These are phyloP conservation scores for Pneumocystis jirovecii DNA, from an alignment of 1,139 yeast species.

Conservation along the genomic window DNA sequence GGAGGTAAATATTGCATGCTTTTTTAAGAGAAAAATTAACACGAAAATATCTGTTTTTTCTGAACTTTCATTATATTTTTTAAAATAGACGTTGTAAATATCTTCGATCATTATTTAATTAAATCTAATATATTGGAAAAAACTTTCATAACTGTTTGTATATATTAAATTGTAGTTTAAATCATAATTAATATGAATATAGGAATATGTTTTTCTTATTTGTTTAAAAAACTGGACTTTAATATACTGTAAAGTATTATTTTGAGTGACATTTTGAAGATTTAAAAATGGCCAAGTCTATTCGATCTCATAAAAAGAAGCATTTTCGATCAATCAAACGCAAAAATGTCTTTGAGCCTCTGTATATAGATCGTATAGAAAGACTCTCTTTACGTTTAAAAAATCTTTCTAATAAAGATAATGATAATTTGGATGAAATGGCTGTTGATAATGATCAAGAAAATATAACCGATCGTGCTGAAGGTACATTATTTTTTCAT, in stretches of 20 bases:
- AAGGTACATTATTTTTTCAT: background rate
- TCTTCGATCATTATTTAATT: background rate
- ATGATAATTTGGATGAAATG: background rate
- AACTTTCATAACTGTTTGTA: background rate
- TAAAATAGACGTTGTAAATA: background rate
- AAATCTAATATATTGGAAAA: too few relatives aligned
- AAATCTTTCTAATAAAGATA: background rate
- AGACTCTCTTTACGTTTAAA: background rate
- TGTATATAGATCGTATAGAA: background rate
- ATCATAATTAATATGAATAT: too few relatives aligned
- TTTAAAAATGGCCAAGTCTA: slow-evolving; percentile 7
- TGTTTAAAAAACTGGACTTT: background rate
- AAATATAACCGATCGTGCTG: background rate
- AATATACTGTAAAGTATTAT: background rate
- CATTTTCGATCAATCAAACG: slow-evolving; percentile 7
- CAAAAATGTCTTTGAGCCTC: background rate
- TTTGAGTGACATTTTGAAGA: background rate
- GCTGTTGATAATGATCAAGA: background rate
- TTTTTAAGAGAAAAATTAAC: background rate
- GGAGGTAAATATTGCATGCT: background rate
- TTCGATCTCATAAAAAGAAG: slow-evolving; percentile 8
- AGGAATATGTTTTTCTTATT: background rate
- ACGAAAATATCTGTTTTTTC: background rate
- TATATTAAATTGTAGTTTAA: too few relatives aligned
- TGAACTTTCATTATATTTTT: background rate